Evolutionary conservation across 495 filamentous ascomycete genomes (phyloP).

Genomic region (Saxophila tyrrhenica): DNA sequence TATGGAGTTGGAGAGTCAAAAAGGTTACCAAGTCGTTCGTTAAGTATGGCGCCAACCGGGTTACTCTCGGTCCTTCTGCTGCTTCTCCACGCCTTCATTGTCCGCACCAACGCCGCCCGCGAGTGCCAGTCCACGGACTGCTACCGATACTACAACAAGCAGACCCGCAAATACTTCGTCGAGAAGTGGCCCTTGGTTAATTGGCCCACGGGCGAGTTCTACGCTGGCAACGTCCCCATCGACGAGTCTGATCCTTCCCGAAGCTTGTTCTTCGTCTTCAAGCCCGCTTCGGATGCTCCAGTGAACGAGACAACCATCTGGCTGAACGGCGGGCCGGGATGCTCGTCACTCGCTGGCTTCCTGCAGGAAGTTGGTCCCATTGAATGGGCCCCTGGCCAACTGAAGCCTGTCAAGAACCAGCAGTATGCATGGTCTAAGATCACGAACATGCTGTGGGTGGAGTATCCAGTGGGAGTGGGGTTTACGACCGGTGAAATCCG

Average conservation of each 20-base stretch:
- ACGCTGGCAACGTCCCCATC: slow-evolving; percentile 22
- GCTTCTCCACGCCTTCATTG: background rate
- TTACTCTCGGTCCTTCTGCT: background rate
- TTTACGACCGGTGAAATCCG: slow-evolving; percentile 42
- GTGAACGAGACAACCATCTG: slow-evolving; percentile 24
- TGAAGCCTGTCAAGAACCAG: slow-evolving; percentile 41
- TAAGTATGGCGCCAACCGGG: background rate
- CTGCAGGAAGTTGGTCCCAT: slow-evolving; percentile 31
- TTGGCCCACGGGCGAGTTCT: slow-evolving; percentile 15
- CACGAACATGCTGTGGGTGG: slow-evolving; percentile 56
- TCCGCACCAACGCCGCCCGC: background rate
- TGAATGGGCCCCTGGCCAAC: slow-evolving; percentile 9
- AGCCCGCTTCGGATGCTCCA: slow-evolving; percentile 10
- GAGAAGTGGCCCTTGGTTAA: background rate
- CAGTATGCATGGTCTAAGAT: slow-evolving; percentile 44
- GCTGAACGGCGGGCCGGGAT: slow-evolving; percentile 22
- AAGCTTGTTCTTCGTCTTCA: slow-evolving; percentile 37
- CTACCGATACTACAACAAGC: background rate
- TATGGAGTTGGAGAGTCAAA: background rate
- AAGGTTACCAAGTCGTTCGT: background rate
- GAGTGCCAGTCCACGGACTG: background rate
- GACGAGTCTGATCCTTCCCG: slow-evolving; percentile 25
- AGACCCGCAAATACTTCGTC: background rate
- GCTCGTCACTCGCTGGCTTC: slow-evolving; percentile 26
- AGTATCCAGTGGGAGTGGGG: slow-evolving; percentile 27